phyloP scores from a whole-genome alignment of 331 rosid genomes.

The Malus hybrid region DNA sequence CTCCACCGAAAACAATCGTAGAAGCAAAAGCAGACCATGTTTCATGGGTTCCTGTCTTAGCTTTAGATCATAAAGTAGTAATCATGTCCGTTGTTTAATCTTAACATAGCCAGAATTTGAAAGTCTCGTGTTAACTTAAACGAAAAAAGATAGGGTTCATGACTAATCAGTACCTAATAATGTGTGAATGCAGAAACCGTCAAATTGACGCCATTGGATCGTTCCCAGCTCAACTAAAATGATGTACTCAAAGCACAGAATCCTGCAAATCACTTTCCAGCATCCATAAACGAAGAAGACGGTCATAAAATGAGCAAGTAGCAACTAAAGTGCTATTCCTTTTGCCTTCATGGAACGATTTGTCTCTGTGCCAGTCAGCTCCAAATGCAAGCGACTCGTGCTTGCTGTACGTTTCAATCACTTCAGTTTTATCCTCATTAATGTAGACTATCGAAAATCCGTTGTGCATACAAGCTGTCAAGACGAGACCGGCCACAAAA shows the following conservation, averaged over 20 bases:
- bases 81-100: constrained; percentile 1
- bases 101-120: not conserved
- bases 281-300: constrained; percentile 60
- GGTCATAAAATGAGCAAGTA: constrained; percentile 87
- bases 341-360: constrained; percentile 13
- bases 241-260: not conserved
- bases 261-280: constrained; percentile 37
- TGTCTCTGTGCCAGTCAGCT: constrained; percentile 66
- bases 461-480: constrained; percentile 95
- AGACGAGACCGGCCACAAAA: constrained; percentile 39
- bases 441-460: constrained; percentile 70
- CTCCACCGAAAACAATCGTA: not conserved
- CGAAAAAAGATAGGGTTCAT: not conserved
- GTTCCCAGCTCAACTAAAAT: not conserved
- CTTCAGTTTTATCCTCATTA: constrained; percentile 38
- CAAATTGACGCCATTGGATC: constrained; percentile 4
- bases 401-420: constrained; percentile 59
- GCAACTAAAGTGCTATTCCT: constrained; percentile 50
- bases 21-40: constrained; percentile 1
- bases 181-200: not conserved
- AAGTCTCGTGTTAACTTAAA: not conserved
- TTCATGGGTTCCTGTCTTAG: constrained; percentile 1
- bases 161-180: not conserved
- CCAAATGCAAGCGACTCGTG: constrained; percentile 88
- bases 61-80: not conserved